These are phyloP conservation scores for Dictyostelium firmibasis DNA, from an alignment of 78 protist genomes.

Conservation along the genomic window DNA sequence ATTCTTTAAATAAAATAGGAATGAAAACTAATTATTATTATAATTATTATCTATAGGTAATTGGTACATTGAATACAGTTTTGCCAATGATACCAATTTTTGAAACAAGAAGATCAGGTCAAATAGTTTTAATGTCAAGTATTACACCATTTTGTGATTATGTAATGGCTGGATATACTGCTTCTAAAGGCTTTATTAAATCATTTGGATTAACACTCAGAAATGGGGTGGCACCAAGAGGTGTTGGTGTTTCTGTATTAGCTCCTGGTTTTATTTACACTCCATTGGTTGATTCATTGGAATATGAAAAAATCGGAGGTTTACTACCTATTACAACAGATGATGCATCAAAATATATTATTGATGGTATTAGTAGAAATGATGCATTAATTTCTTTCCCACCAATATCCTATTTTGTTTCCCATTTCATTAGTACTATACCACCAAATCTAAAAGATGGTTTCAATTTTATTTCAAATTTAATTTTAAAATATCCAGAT, in stretches of 20 bases:
- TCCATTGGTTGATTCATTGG: not conserved
- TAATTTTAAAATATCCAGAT: not conserved
- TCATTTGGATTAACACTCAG: not conserved
- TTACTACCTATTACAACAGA: not conserved
- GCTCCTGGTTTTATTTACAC: not conserved
- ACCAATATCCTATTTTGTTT: not conserved
- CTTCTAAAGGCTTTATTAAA: not conserved
- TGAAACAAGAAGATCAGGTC: not conserved
- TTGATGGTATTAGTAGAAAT: not conserved
- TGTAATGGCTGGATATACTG: not conserved
- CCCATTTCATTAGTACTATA: not conserved
- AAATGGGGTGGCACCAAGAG: not conserved
- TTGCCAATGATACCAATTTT: not conserved
- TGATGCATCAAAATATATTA: not conserved
- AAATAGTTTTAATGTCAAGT: not conserved
- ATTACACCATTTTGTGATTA: not conserved
- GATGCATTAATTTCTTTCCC: not conserved
- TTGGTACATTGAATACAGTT: slow-evolving; percentile 30
- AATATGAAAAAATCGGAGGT: not conserved
- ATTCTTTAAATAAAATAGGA: no score
- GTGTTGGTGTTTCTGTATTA: slow-evolving; percentile 15
- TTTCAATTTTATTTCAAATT: not conserved
- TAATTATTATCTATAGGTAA: not conserved
- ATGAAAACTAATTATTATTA: no score
- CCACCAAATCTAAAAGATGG: slow-evolving; percentile 18